A percentile compares a stretch with the other conserved stretches of the same genome.
Evolutionary conservation across 2,329 filamentous ascomycete genomes (phyloP).

Genomic region (Ramichloridium luteum): DNA sequence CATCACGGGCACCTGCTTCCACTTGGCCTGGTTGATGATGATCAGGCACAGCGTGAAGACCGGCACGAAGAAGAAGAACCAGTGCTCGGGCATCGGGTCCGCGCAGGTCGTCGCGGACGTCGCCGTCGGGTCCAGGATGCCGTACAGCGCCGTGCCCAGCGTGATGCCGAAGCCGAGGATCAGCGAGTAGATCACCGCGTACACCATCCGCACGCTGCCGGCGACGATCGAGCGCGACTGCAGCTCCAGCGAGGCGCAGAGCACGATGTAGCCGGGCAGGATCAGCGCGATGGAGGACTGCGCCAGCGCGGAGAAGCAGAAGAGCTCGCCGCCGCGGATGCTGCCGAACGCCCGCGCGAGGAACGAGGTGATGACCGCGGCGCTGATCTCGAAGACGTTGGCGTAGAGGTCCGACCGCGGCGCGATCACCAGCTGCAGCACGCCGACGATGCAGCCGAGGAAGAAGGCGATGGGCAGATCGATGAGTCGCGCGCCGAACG

Average conservation of each 20-base stretch:
- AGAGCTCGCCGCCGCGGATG: conserved; percentile 30
- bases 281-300: conserved; percentile 40
- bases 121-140: conserved; percentile 36
- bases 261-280: conserved; percentile 38
- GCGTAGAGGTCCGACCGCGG: conserved; percentile 60
- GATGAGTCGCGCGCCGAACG: conserved; percentile 63
- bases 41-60: conserved; percentile 62
- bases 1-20: conserved; percentile 67
- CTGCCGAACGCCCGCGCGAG: conserved; percentile 38
- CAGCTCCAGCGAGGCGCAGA: conserved; percentile 38
- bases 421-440: conserved; percentile 61
- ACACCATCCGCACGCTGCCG: conserved; percentile 41
- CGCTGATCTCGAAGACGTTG: conserved; percentile 40
- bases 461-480: conserved; percentile 68
- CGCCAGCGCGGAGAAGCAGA: conserved; percentile 40
- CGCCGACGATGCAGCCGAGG: conserved; percentile 60
- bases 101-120: conserved; percentile 32
- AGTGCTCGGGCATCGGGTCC: conserved; percentile 39
- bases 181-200: conserved; percentile 41
- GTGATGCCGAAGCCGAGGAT: conserved; percentile 42
- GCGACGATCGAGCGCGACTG: conserved; percentile 38
- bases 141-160: conserved; percentile 38
- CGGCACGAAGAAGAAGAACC: conserved; percentile 61
- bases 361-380: conserved; percentile 39
- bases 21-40: conserved; percentile 71